Conservation (phyloP, 1,284 basidiomycete species). For the Pisolithus thermaeus region DNA sequence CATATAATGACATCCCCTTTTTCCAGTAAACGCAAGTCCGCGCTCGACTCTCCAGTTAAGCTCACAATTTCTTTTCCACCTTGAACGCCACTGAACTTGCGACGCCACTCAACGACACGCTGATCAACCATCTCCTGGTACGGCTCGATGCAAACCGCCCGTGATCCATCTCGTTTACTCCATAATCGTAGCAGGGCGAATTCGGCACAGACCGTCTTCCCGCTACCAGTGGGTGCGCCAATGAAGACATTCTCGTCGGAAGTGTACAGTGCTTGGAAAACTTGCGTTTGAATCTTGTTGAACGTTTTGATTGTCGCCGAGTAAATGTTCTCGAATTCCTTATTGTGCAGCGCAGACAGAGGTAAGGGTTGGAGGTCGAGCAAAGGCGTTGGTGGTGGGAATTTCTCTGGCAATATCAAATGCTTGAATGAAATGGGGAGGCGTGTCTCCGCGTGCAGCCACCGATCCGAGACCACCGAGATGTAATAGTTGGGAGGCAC, state of each 20-base stretch:
- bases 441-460: conserved; percentile 93
- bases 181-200: conserved; percentile 91
- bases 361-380: conserved; percentile 92
- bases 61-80: conserved; percentile 91
- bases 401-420: conserved; percentile 94
- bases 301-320: conserved; percentile 73
- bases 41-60: conserved; percentile 92
- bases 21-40: conserved; percentile 87
- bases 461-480: conserved; percentile 90
- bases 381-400: conserved; percentile 88
- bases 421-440: conserved; percentile 98
- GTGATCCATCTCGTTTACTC: conserved; percentile 80
- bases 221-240: conserved; percentile 93
- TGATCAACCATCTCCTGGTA: conserved; percentile 96
- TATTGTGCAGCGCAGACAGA: conserved; percentile 86
- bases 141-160: conserved; percentile 96
- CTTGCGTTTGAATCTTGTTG: conserved; percentile 99
- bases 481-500: conserved; percentile 98
- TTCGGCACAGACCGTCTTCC: conserved; percentile 97
- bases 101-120: conserved; percentile 83
- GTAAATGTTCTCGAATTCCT: conserved; percentile 86
- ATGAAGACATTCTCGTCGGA: conserved; percentile 96
- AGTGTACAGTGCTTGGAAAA: conserved; percentile 96
- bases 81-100: conserved; percentile 78
- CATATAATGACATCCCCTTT: conserved; percentile 91